Conservation (phyloP, 192 early-diverging fungal species). For the Coemansia sp. region DNA sequence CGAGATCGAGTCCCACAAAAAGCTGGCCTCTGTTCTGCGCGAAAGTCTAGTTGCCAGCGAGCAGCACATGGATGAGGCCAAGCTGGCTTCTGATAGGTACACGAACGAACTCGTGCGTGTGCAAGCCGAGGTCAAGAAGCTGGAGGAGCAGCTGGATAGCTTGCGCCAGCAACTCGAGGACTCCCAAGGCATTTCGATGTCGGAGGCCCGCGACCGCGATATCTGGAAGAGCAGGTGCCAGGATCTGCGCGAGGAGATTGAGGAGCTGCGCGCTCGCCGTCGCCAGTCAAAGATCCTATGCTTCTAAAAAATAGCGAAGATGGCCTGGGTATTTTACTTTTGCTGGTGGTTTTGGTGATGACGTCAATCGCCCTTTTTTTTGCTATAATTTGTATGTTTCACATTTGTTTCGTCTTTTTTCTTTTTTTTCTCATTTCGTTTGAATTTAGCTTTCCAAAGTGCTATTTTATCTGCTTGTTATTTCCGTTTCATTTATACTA, state of each 20-base stretch:
- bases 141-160: conserved; percentile 21
- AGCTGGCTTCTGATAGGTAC: conserved; percentile 26
- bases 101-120: conserved; percentile 46
- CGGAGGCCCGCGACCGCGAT: conserved; percentile 49
- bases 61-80: conserved; percentile 27
- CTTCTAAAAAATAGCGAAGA: too few species aligned
- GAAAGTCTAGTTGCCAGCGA: conserved; percentile 26
- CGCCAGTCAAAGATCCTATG: conserved; percentile 45
- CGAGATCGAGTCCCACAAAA: conserved; percentile 23
- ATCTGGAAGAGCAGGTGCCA: conserved; percentile 48
- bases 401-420: not conserved
- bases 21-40: conserved; percentile 16
- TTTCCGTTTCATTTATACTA: not conserved
- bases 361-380: not conserved
- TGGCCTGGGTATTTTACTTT: not conserved
- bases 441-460: conserved; percentile 1
- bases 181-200: conserved; percentile 22
- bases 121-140: conserved; percentile 34
- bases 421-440: not conserved
- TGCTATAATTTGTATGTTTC: not conserved
- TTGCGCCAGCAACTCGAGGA: conserved; percentile 36
- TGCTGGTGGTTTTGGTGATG: not conserved
- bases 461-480: not conserved
- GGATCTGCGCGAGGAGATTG: conserved; percentile 47
- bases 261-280: conserved; percentile 31